These are phyloP conservation scores for Ascochyta koolunga DNA, from an alignment of 2,329 filamentous ascomycete species.

Conservation along the genomic window DNA sequence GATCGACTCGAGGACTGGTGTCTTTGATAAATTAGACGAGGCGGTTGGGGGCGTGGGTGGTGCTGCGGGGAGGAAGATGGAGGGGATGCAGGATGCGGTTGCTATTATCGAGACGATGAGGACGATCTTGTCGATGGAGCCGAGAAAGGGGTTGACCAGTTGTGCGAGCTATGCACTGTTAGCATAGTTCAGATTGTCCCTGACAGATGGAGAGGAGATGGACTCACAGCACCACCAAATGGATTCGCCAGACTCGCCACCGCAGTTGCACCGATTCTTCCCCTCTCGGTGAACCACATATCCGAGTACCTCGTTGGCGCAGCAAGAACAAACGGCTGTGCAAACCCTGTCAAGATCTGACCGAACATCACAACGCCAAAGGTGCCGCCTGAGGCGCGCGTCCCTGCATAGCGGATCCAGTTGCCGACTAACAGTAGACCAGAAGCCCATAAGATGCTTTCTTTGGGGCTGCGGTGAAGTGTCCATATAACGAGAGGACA, in stretches of 20 bases:
- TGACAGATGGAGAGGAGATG: not conserved
- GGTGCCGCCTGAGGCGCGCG: slow-evolving; percentile 61
- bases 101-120: slow-evolving; percentile 85
- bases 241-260: slow-evolving; percentile 86
- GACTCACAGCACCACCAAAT: slow-evolving; percentile 76
- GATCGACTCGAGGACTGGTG: slow-evolving; percentile 62
- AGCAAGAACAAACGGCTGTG: slow-evolving; percentile 89
- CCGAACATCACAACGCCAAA: slow-evolving; percentile 86
- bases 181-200: slow-evolving; percentile 3
- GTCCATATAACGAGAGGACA: slow-evolving; percentile 75
- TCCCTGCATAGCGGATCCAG: slow-evolving; percentile 87
- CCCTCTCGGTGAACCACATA: slow-evolving; percentile 87
- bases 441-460: slow-evolving; percentile 75
- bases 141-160: slow-evolving; percentile 79
- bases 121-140: slow-evolving; percentile 79
- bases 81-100: slow-evolving; percentile 71
- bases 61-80: slow-evolving; percentile 77
- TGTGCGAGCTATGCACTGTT: slow-evolving; percentile 63
- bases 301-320: slow-evolving; percentile 92
- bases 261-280: slow-evolving; percentile 86
- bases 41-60: slow-evolving; percentile 80
- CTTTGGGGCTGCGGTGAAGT: slow-evolving; percentile 79
- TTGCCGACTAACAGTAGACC: slow-evolving; percentile 80
- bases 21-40: slow-evolving; percentile 62
- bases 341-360: slow-evolving; percentile 85